Base-by-base conservation (phyloP, 352 stramenopile species). In the Thalassiosira sp. region DNA sequence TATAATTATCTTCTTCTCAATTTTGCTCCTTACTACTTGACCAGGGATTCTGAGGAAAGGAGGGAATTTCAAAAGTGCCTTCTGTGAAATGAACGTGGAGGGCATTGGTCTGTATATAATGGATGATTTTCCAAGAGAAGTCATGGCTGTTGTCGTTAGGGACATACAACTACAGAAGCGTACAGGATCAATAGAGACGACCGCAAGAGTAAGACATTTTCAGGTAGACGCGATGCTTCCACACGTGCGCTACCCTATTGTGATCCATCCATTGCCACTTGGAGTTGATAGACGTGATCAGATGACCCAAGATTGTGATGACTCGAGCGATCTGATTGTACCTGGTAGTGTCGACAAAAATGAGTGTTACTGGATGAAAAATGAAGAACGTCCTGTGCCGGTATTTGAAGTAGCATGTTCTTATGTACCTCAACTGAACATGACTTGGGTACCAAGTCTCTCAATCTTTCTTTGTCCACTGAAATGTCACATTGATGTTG, bases 141-240 rank as follows among this genome's bases (percentile, higher is more conserved):
- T 89, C 2, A 70, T 89, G 28, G 71, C 62, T 59, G 56, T 86
- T 8, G 42, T 79, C 20, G 48, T 84, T 0, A 66, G 67, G 31
- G 78, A 87, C 68, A 53, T 89, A n/a, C 61, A 74, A 40, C 33
- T 86, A 33, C 40, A 68, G 13, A 89, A 87, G 48, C 66, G 53
- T 10, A 67, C 22, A 56, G 82, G 75, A 24, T 72, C 70, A 22
- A 87, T 89, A 10, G 57, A 84, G 27, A 15, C 60, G 37, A 78
- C 22, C 10, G 25, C 56, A 37, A 71, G 57, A 61, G 40, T 85
- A 10, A 59, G 82, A 18, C 76, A 86, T 43, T 74, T 89, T 63
- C 81, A 89, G 69, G 51, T 86, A 37, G 81, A 89, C 42, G 73
- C 73, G 5, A 89, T 89, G 81, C 54, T 79, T 27, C 58, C 61